Base-by-base conservation (phyloP, 2,329 filamentous ascomycete species). In the Rhynchosporium graminicola region DNA sequence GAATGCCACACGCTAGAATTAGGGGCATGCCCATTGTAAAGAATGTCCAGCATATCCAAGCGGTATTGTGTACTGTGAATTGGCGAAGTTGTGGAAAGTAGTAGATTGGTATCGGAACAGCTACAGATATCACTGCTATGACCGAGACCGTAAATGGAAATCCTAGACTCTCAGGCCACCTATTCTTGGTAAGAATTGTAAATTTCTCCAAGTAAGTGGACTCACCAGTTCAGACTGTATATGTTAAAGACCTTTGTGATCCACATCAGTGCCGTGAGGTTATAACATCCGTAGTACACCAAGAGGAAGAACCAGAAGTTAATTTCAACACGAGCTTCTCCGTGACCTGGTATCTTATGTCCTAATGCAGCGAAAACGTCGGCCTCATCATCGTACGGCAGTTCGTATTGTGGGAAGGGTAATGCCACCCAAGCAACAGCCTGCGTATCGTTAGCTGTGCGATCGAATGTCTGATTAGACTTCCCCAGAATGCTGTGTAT, bases 241-340 rank as follows among this genome's bases (percentile, higher is more conserved):
- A 89, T 79, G 69, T 89, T 89, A 74, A 89, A 89, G 4, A 89
- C 81, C 71, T 88, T 89, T 54, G 87, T 89, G 71, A 89, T 88
- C 85, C 86, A 89, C 64, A 87, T 82, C 68, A 89, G 76, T 2
- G 86, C 87, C 4, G 85, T 87, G 29, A 88, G 71, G 71, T 87
- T 88, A 75, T 89, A 89, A 68, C 88, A 83, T 61, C 85, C 85
- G 73, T 89, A 89, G 76, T 88, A 89, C 61, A 88, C 82, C 55
- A 88, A 82, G 43, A 89, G 77, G 71, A 89, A 89, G 78, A 88
- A 88, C 86, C 87, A 89, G 71, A 89, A 89, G 76, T 87, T 87
- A 68, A 89, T 82, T 65, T 83, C 81, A 4, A 89, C 86, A 47
- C 82, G 78, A 5, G 86, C 84, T 68, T 82, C 79, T 62, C 87